A percentile compares a stretch with the other conserved stretches of the same genome.
phyloP scores from a whole-genome alignment of 768 basidiomycete species.

The Udeniomyces megalosporus region DNA sequence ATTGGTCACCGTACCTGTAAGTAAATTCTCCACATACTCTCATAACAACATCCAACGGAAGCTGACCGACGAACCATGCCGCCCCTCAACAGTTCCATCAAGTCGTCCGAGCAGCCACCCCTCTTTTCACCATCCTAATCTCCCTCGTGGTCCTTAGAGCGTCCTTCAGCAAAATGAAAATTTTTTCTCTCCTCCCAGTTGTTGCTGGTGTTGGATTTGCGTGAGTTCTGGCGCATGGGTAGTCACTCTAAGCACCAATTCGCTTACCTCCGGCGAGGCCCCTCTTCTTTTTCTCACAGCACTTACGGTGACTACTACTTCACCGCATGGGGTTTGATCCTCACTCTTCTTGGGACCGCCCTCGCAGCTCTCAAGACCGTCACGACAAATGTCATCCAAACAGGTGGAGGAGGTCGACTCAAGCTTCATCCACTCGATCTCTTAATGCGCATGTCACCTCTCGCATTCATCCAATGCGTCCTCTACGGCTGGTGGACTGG shows the following conservation, averaged over 20 bases:
- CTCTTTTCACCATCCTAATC: conserved; percentile 75
- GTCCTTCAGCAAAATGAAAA: conserved; percentile 43
- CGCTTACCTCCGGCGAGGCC: neutral
- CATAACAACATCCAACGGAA: neutral
- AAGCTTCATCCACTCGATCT: conserved; percentile 65
- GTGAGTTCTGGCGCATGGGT: conserved; percentile 31
- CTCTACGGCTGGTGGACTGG: conserved; percentile 61
- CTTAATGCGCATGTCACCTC: conserved; percentile 72
- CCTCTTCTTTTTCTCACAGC: conserved; percentile 31
- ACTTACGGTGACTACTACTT: conserved; percentile 94
- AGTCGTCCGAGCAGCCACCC: conserved; percentile 81
- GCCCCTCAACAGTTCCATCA: conserved; percentile 63
- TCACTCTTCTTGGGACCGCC: conserved; percentile 78
- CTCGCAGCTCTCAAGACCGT: conserved; percentile 77
- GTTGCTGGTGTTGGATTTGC: conserved; percentile 81
- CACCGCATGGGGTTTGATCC: conserved; percentile 62
- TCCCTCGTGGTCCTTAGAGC: conserved; percentile 52
- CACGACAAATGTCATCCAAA: conserved; percentile 55
- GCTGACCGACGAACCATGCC: neutral
- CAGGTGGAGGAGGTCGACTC: conserved; percentile 28
- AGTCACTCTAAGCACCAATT: neutral
- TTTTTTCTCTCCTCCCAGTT: conserved; percentile 65
- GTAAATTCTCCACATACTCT: neutral
- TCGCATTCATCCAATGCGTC: conserved; percentile 78
- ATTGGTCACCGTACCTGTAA: conserved; percentile 48